These are phyloP conservation scores for Aaosphaeria arxii DNA, from an alignment of 2,329 filamentous ascomycete genomes.

Conservation along the genomic window DNA sequence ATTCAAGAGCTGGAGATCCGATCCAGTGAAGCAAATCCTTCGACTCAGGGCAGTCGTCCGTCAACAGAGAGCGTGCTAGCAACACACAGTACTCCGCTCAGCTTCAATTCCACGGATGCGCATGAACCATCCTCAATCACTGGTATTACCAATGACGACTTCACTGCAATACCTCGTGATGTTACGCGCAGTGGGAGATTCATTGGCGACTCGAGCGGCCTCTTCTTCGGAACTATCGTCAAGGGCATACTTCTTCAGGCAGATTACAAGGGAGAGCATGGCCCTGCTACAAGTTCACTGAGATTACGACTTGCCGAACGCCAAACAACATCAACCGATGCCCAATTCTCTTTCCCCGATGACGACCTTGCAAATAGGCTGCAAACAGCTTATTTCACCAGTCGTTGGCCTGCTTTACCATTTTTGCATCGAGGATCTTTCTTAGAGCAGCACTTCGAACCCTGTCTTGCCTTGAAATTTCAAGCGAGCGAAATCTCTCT, in stretches of 20 bases:
- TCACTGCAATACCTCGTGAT: neutral
- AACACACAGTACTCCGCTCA: neutral
- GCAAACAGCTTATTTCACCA: neutral
- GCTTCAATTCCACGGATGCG: neutral
- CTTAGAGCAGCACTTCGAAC: neutral
- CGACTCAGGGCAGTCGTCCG: neutral
- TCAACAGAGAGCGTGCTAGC: neutral
- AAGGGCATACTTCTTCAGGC: constrained; percentile 1
- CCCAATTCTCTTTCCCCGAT: neutral
- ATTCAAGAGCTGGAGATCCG: constrained; percentile 1
- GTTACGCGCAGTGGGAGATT: neutral
- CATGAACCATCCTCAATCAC: neutral
- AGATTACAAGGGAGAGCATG: constrained; percentile 3
- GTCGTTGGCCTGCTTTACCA: neutral
- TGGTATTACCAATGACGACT: neutral
- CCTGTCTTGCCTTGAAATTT: neutral
- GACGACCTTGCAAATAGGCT: neutral
- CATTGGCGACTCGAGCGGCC: constrained; percentile 1
- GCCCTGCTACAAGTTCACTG: neutral
- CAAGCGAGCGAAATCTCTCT: neutral
- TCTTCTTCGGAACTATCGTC: constrained; percentile 1
- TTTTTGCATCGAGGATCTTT: neutral
- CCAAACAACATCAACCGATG: neutral
- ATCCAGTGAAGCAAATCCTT: neutral
- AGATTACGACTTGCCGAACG: neutral